Conservation (phyloP, 2,329 filamentous ascomycete species). For the Microsporum audouinii region DNA sequence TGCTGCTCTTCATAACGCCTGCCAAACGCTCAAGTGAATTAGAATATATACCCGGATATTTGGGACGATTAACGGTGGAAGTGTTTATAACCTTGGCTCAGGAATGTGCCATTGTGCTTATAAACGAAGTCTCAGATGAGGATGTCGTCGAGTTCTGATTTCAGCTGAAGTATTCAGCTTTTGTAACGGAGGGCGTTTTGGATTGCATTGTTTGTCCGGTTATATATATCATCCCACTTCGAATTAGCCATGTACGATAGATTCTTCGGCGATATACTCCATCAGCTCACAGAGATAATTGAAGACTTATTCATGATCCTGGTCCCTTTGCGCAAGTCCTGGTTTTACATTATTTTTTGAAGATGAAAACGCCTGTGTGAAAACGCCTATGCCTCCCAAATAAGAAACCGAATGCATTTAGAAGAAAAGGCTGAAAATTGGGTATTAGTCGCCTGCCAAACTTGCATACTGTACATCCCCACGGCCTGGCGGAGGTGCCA, state of each 20-base stretch:
- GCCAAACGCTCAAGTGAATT: slow-evolving; percentile 9
- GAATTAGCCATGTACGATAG: background rate
- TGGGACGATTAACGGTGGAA: background rate
- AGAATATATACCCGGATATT: slow-evolving; percentile 8
- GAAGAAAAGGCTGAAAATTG: slow-evolving; percentile 17
- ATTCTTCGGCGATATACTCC: background rate
- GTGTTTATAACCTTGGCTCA: background rate
- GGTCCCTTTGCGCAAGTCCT: background rate
- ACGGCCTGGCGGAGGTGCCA: slow-evolving; percentile 69
- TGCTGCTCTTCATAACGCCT: slow-evolving; percentile 23
- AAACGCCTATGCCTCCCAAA: background rate
- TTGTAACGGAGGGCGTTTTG: background rate
- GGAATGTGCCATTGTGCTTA: background rate
- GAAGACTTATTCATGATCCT: background rate
- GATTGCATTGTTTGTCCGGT: background rate
- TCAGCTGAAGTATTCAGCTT: background rate
- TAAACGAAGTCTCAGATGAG: too few relatives aligned
- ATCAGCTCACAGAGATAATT: background rate
- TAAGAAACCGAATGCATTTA: background rate
- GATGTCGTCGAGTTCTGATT: background rate
- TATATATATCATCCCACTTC: background rate
- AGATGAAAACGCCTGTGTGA: background rate
- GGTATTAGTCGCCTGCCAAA: slow-evolving; percentile 60
- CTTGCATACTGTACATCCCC: slow-evolving; percentile 75
- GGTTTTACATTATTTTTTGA: background rate